Percentiles rank a stretch among this genome's conserved stretches.
Evolutionary conservation across 1,139 yeast species (phyloP).

Genomic region (Nakaseomyces uthaithaninus): DNA sequence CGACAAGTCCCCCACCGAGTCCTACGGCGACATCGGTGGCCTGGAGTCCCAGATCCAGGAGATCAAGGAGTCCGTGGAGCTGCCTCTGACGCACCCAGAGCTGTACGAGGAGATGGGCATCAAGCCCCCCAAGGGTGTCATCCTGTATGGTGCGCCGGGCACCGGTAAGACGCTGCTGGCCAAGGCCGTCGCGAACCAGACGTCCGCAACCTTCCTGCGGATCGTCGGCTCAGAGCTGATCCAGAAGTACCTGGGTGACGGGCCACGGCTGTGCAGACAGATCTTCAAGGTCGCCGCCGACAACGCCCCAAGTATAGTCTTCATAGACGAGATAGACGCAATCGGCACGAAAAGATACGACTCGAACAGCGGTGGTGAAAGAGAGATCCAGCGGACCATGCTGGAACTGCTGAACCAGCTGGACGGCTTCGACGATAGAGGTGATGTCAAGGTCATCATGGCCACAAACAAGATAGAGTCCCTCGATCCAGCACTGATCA

Average conservation of each 20-base stretch:
- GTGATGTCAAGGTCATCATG: conserved; percentile 97
- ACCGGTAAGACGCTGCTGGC: conserved; percentile 96
- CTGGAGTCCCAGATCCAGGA: conserved; percentile 94
- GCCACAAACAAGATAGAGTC: conserved; percentile 96
- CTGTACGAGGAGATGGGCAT: conserved; percentile 98
- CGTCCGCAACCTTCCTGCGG: conserved; percentile 91
- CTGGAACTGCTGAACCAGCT: conserved; percentile 91
- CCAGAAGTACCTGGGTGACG: conserved; percentile 96
- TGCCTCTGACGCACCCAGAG: conserved; percentile 96
- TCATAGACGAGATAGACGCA: conserved; percentile 98
- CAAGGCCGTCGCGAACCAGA: conserved; percentile 97
- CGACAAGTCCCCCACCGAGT: conserved; percentile 94
- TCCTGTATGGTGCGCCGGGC: conserved; percentile 97
- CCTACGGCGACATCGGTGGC: conserved; percentile 97
- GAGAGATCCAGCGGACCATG: conserved; percentile 98
- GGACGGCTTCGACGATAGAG: conserved; percentile 97
- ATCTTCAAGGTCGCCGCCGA: conserved; percentile 96
- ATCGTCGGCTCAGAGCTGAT: conserved; percentile 96
- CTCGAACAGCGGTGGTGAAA: conserved; percentile 92
- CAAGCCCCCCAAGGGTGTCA: conserved; percentile 98
- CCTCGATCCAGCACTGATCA: conserved; percentile 92
- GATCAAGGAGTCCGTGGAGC: conserved; percentile 94
- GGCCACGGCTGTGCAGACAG: conserved; percentile 91
- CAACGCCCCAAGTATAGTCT: conserved; percentile 94
- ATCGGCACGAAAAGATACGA: conserved; percentile 97